Base-by-base conservation (phyloP, 345 rosid genomes). In the Aquilaria malaccensis region DNA sequence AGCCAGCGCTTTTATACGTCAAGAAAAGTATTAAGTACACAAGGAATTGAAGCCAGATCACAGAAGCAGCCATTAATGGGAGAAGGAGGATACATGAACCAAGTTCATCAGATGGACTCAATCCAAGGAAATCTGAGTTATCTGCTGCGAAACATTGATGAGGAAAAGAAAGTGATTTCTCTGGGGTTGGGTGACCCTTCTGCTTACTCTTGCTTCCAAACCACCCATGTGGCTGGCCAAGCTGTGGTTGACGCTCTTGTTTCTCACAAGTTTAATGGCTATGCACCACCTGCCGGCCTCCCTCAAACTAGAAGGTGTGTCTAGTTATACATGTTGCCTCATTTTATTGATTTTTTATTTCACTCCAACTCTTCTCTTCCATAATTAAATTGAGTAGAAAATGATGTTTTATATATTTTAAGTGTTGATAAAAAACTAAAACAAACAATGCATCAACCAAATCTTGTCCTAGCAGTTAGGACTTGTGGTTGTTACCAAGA, bases 121-220 rank as follows among this genome's bases (percentile, higher is more conserved):
- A 88, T 92, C 29, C 88, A 92, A 72, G 98, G 98, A 10, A 88
- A 81, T 60, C 70, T 88, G 31, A 78, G 92, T 71, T 62, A 86
- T 73, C 60, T 91, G 50, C 72, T 80, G 85, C 79, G 83, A 46
- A 83, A 56, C 64, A 66, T 81, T 63, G 78, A 80, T 30, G 85
- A 74, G 13, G 65, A 59, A 9, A 50, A 77, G 13, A 72, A 51
- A 70, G 72, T 83, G 32, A 82, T 92, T 74, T 84, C 97, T 3
- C 67, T 89, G 10, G 97, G 97, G 3, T 81, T 93, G 81, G 99
- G 99, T 47, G 99, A 94, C 80, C 99, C 99, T 49, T 73, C 96
- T 45, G 85, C 80, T 7, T 79, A 84, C 65, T 80, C 95, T 12
- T 89, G 96, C 71, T 94, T 89, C 65, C 88, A 70, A 14, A 80